Evolutionary conservation across 495 filamentous ascomycete species (phyloP), one percentile per base, ranked within the genome.

Genomic region (Lichenothelia convexa): DNA sequence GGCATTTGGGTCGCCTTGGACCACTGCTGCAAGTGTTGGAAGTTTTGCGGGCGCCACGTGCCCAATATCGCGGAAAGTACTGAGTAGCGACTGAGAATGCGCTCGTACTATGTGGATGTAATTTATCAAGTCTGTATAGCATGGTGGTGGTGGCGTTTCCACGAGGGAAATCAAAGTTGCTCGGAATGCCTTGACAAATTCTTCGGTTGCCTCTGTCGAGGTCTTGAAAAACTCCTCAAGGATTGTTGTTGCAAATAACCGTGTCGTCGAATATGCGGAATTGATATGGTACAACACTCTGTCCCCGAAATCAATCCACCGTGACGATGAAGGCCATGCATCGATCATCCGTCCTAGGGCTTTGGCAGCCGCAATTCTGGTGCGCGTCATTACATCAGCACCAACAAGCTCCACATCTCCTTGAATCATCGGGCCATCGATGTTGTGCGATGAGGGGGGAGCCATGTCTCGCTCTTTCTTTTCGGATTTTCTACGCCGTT

Each of bases 401-500:
- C 91, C 86, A 19, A 95, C 85, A 29, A 97, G 61, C 45, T 97
- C 89, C 36, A 94, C 75, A 49, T 97, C 89, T 30, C 89, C 89
- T 47, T 84, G 80, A 57, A 97, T 82, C 82, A 97, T 94, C 48
- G 91, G 84, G 13, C 83, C 89, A 50, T 97, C 89, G 23, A 97
- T 82, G 53, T 97, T 93, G 55, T 97, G 91, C 3, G 75, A 66
- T 11, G 62, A 38, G n/a, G 70, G 53, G 3, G 21, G 21, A 8
- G 41, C 18, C 19, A 38, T 39, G 5, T 54, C 47, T 16, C 80
- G 71, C 43, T 86, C 79, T 30, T 77, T 74, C 64, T 81, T 87
- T 22, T 84, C 80, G 0, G 76, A 78, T 50, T 83, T 86, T 45
- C 81, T 73, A 21, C 83, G 71, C 37, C 79, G 73, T 57, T 89